Conservation (phyloP, 2,329 filamentous ascomycete species). For the Ophiostoma quercus region DNA sequence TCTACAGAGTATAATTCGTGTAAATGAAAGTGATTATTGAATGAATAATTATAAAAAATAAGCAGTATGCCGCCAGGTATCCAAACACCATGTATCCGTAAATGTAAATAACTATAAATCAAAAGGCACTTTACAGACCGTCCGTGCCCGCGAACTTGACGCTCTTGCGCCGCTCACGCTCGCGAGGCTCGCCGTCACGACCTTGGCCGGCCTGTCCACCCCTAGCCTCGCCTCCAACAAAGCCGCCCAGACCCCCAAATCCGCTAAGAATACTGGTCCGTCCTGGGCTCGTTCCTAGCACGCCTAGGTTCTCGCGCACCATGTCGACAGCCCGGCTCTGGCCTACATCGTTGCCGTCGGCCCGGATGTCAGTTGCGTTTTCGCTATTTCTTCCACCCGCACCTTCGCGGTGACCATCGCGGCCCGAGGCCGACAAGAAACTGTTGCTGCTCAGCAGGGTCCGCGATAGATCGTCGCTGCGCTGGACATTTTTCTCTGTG, state of each 20-base stretch:
- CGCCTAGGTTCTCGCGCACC: conserved; percentile 48
- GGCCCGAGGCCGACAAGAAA: not conserved
- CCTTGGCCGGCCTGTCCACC: not conserved
- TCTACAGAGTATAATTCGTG: not conserved
- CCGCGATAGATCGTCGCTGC: conserved; percentile 47
- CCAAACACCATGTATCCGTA: not conserved
- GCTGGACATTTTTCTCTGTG: conserved; percentile 42
- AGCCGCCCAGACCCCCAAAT: not conserved
- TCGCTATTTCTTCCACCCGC: conserved; percentile 25
- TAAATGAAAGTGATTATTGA: not conserved
- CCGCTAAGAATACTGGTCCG: conserved; percentile 21
- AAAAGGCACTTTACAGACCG: not conserved
- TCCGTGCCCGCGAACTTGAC: conserved; percentile 55
- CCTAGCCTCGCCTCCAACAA: not conserved
- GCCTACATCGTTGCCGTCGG: conserved; percentile 50
- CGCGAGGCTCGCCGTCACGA: conserved; percentile 28
- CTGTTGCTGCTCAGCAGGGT: conserved; percentile 12
- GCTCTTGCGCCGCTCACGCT: conserved; percentile 56
- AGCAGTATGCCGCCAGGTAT: not conserved
- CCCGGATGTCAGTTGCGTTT: conserved; percentile 35
- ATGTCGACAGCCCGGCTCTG: conserved; percentile 58
- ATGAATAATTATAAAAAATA: not conserved
- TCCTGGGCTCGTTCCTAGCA: conserved; percentile 10
- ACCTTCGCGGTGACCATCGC: not conserved
- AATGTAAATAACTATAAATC: not conserved